These are phyloP conservation scores for Teunomyces lycoperdinae DNA, from an alignment of 805 yeast species.

Conservation along the genomic window DNA sequence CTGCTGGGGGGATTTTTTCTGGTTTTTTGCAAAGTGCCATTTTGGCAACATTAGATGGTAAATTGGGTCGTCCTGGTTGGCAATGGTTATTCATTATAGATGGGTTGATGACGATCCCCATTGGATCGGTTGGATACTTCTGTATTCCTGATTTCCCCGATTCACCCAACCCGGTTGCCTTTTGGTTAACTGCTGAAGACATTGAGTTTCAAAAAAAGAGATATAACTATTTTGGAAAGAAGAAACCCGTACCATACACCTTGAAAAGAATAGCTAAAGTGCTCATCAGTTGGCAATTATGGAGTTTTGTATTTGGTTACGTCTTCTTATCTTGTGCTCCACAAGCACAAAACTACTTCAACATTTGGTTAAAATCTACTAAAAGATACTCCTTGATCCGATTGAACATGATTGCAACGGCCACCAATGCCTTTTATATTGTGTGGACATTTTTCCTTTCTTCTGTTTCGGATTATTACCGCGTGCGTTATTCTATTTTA, in stretches of 20 bases:
- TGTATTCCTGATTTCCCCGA: slow-evolving; percentile 45
- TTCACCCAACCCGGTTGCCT: slow-evolving; percentile 4
- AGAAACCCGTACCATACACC: neutral
- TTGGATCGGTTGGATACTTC: slow-evolving; percentile 38
- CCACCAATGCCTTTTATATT: slow-evolving; percentile 1
- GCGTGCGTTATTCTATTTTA: neutral
- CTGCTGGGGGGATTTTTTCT: slow-evolving; percentile 12
- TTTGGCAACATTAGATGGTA: slow-evolving; percentile 30
- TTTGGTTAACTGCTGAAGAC: slow-evolving; percentile 7
- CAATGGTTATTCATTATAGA: slow-evolving; percentile 43
- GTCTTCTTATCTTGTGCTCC: slow-evolving; percentile 1
- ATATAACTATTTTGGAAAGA: neutral
- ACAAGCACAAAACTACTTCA: neutral
- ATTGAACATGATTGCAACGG: slow-evolving; percentile 3
- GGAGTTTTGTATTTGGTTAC: slow-evolving; percentile 4
- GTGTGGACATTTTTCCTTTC: slow-evolving; percentile 3
- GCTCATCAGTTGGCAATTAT: neutral
- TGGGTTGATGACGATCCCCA: slow-evolving; percentile 30
- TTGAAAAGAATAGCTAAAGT: neutral
- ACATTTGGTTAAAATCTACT: slow-evolving; percentile 1
- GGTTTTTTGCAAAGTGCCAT: slow-evolving; percentile 21
- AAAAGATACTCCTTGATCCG: neutral
- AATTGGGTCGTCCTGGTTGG: slow-evolving; percentile 42
- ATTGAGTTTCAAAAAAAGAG: slow-evolving; percentile 5
- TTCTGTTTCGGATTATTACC: neutral